Conservation (phyloP, 2,329 filamentous ascomycete genomes). For the Colletotrichum sp. region DNA sequence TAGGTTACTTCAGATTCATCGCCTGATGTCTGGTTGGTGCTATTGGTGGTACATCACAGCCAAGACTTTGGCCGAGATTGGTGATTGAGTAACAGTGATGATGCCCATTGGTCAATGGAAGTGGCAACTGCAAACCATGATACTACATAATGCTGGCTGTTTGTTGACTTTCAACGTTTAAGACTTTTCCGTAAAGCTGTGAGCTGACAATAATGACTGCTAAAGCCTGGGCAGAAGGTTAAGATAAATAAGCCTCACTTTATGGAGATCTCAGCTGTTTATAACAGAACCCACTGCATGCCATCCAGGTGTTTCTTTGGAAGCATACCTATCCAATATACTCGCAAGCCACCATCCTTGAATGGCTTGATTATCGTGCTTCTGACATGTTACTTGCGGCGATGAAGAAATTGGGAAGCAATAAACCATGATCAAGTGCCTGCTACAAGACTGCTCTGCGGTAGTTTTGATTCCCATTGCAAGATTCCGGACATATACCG, state of each 20-base stretch:
- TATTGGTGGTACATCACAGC: neutral
- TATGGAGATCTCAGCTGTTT: neutral
- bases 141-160: neutral
- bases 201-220: neutral
- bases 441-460: neutral
- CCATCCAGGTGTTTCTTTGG: neutral
- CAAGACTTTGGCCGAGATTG: neutral
- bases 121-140: fast-evolving
- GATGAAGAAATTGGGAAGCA: neutral
- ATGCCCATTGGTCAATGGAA: neutral
- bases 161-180: neutral
- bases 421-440: neutral
- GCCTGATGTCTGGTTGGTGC: neutral
- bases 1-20: neutral
- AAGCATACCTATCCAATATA: neutral
- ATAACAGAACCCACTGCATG: neutral
- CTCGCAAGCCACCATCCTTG: neutral
- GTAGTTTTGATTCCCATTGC: neutral
- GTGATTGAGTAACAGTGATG: neutral
- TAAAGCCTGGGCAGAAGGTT: neutral
- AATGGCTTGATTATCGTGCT: neutral
- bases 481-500: neutral
- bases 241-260: neutral
- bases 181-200: neutral
- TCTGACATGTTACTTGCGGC: neutral